Conservation (phyloP, 345 rosid genomes). For the Syzygium aqueum region DNA sequence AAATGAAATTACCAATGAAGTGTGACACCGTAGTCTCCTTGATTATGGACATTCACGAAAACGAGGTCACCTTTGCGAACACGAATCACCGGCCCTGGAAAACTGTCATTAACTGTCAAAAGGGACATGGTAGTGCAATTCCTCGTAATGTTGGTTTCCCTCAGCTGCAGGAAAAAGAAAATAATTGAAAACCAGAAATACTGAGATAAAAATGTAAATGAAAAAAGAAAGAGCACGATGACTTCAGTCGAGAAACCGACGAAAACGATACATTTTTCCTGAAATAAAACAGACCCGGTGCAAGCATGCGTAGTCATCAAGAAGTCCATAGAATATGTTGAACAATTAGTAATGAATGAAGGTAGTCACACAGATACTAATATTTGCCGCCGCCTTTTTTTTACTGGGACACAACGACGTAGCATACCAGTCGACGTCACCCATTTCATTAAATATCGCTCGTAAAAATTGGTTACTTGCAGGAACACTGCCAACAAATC, state of each 20-base stretch:
- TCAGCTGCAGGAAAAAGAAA: background rate
- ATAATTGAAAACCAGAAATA: background rate
- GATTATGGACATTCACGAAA: constrained; percentile 15
- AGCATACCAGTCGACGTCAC: background rate
- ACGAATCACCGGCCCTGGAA: constrained; percentile 20
- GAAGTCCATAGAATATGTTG: background rate
- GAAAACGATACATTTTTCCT: background rate
- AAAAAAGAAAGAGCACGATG: background rate
- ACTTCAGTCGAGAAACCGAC: background rate
- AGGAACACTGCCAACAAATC: background rate
- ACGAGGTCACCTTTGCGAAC: constrained; percentile 11
- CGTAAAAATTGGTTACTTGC: background rate
- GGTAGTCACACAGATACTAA: background rate
- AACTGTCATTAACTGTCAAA: constrained; percentile 16
- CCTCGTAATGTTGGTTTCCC: constrained; percentile 12
- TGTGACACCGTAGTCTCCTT: constrained; percentile 7
- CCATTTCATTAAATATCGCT: background rate
- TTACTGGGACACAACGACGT: background rate
- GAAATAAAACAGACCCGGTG: background rate
- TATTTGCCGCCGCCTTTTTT: background rate
- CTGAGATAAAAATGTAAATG: background rate
- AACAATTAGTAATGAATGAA: background rate
- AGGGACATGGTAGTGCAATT: constrained; percentile 11
- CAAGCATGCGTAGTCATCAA: background rate
- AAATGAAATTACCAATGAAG: background rate